Conservation (phyloP, 495 filamentous ascomycete species). For the Aspergillus taichungensis region DNA sequence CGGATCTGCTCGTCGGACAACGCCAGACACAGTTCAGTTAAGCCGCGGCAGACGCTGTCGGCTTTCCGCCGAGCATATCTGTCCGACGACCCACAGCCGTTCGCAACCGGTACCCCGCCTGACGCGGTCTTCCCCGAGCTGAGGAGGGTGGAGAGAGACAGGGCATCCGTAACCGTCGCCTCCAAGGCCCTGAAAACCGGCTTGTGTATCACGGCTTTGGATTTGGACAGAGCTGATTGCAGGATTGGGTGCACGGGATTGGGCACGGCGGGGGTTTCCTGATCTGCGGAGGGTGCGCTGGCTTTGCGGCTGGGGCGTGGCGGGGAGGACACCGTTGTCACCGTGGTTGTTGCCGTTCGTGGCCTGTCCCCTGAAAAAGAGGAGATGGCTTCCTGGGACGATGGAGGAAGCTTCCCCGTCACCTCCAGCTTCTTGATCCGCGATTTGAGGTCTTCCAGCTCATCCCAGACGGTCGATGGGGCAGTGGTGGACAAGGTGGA, state of each 20-base stretch:
- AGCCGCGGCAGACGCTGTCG: constrained; percentile 82
- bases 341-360: constrained; percentile 84
- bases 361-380: constrained; percentile 71
- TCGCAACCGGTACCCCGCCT: constrained; percentile 48
- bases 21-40: constrained; percentile 88
- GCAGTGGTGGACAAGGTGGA: constrained; percentile 80
- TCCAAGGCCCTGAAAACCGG: constrained; percentile 77
- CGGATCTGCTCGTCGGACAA: constrained; percentile 48
- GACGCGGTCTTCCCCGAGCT: constrained; percentile 59
- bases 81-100: constrained; percentile 51
- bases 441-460: constrained; percentile 91
- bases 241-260: constrained; percentile 65
- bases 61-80: constrained; percentile 80
- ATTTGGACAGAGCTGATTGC: constrained; percentile 69
- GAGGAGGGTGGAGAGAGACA: constrained; percentile 65
- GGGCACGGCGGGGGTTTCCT: constrained; percentile 19
- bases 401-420: constrained; percentile 76
- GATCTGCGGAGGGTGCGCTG: constrained; percentile 42
- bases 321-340: constrained; percentile 83
- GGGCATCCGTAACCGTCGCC: constrained; percentile 69
- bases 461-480: constrained; percentile 94
- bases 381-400: constrained; percentile 69
- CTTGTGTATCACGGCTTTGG: constrained; percentile 54
- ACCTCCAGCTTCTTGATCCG: constrained; percentile 87
- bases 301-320: constrained; percentile 57